Evolutionary conservation across 139 green algal genomes (phyloP).

Genomic region (Chlamydomonas incerta): DNA sequence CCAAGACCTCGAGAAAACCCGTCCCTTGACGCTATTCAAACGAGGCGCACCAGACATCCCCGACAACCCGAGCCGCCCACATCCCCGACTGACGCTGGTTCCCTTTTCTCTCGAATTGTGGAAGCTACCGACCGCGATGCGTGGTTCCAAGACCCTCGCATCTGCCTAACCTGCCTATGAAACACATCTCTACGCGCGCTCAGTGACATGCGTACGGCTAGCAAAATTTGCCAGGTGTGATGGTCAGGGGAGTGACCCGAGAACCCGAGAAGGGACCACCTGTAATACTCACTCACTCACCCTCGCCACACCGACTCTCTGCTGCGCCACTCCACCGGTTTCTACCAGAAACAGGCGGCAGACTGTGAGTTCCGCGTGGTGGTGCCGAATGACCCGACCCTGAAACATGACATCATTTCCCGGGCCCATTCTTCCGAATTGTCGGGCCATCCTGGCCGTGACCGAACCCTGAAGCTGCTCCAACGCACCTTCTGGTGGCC

Average conservation of each 20-base stretch:
- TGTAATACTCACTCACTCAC: too few relatives aligned
- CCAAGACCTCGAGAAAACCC: too few relatives aligned
- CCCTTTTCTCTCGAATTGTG: not conserved
- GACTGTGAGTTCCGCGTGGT: not conserved
- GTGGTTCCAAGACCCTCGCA: not conserved
- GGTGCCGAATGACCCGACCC: not conserved
- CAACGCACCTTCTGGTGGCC: slow-evolving; percentile 15
- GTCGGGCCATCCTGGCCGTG: not conserved
- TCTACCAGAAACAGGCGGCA: not conserved
- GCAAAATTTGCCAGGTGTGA: too few relatives aligned
- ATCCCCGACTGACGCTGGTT: not conserved
- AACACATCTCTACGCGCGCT: too few relatives aligned
- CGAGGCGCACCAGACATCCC: too few relatives aligned
- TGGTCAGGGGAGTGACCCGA: too few relatives aligned
- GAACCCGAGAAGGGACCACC: too few relatives aligned
- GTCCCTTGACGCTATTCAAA: too few relatives aligned
- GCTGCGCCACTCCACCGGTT: not conserved
- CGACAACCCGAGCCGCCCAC: too few relatives aligned
- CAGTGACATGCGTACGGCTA: too few relatives aligned
- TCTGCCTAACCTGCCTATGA: too few relatives aligned
- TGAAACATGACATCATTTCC: slow-evolving; percentile 7
- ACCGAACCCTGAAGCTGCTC: not conserved
- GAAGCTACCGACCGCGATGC: not conserved
- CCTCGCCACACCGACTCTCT: not conserved
- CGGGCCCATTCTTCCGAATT: not conserved